Evolutionary conservation across 2,329 filamentous ascomycete genomes (phyloP), one percentile per base, ranked within the genome.

Genomic region (Neopestalotiopsis clavispora): DNA sequence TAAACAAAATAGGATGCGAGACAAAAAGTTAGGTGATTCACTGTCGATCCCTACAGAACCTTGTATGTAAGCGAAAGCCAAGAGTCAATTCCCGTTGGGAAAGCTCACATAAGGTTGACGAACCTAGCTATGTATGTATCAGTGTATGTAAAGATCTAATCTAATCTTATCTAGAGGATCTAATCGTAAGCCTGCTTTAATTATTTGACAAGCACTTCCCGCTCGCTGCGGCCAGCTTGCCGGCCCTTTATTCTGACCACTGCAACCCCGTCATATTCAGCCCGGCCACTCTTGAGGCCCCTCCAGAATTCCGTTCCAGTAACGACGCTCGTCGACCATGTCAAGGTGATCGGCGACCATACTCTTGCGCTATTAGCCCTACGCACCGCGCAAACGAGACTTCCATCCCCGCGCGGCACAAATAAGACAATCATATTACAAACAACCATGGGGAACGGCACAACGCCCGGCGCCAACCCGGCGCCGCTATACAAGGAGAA

Each of bases 401-500:
- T 38, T 10, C 23, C 23, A 28, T 28, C 23, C 3, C 34, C 34
- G 34, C 34, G 34, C 34, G 34, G 34, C 6, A 38, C 6, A 10
- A 10, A 38, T 38, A 28, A 28, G 23, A 28, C 23, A 28, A 28
- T 28, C 23, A 28, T 28, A 28, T 28, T 13, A 20, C 61, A 23
- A 4, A 42, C n/a, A 34, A 14, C 28, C 30, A 38, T 38, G 59
- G 32, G n/a, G 59, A 28, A n/a, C 45, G 42, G 59, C 49, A 75
- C 74, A 10, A 40, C 23, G 32, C 34, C 59, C 64, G 70, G 71
- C 70, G 59, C 68, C 56, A 79, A 78, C 72, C 77, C 77, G 14
- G 76, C 77, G 67, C 77, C 77, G 42, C 69, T 76, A 69, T 77
- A 74, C 74, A 66, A 72, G n/a, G 69, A 71, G 30, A 70, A 69